Conservation (phyloP, 2,329 filamentous ascomycete species). For the Trichoderma atrobrunneum region DNA sequence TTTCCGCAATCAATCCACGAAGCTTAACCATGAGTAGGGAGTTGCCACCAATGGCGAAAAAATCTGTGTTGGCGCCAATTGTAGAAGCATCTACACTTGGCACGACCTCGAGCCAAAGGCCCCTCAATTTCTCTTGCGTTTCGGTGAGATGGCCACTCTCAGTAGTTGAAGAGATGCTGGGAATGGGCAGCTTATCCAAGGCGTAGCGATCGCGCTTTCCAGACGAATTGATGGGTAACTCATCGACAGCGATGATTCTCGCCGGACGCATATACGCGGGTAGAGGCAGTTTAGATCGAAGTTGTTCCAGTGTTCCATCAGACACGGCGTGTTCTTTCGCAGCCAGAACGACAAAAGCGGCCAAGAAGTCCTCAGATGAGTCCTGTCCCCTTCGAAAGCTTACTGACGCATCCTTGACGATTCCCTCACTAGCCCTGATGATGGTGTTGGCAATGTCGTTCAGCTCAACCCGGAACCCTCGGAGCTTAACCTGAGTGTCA, state of each 20-base stretch:
- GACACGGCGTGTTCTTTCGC: background rate
- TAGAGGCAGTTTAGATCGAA: conserved; percentile 23
- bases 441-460: conserved; percentile 36
- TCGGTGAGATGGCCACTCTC: background rate
- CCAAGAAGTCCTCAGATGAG: conserved; percentile 23
- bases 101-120: background rate
- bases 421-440: conserved; percentile 22
- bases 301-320: background rate
- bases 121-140: background rate
- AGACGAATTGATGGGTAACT: conserved; percentile 30
- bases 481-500: conserved; percentile 46
- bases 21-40: conserved; percentile 39
- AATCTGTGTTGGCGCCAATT: conserved; percentile 25
- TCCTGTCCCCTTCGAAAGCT: conserved; percentile 26
- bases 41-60: conserved; percentile 38
- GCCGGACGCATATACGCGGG: conserved; percentile 37
- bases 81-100: conserved; percentile 12
- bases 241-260: conserved; percentile 26
- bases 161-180: background rate
- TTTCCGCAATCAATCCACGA: conserved; percentile 25
- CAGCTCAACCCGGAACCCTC: conserved; percentile 46
- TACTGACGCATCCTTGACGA: conserved; percentile 21
- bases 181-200: conserved; percentile 25
- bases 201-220: conserved; percentile 34
- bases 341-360: conserved; percentile 29